Evolutionary conservation across 805 yeast genomes (phyloP).

Genomic region (Candida qinlingensis): DNA sequence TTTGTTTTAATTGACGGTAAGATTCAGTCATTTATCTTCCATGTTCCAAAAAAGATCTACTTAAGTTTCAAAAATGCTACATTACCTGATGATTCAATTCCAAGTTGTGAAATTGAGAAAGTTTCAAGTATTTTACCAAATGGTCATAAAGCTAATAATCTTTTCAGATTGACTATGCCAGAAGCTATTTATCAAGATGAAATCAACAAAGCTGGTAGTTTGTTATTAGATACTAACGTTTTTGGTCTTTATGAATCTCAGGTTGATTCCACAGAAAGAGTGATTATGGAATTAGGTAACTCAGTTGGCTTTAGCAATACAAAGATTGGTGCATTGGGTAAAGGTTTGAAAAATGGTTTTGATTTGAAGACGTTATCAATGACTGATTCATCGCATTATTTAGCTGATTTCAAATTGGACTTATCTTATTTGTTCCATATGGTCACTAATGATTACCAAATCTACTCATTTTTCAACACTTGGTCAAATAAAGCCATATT

Average conservation of each 20-base stretch:
- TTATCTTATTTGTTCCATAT: slow-evolving; percentile 64
- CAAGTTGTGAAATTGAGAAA: slow-evolving; percentile 51
- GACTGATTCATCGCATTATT: slow-evolving; percentile 46
- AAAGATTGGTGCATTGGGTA: slow-evolving; percentile 77
- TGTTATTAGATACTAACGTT: slow-evolving; percentile 57
- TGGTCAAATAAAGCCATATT: slow-evolving; percentile 49
- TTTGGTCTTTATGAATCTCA: slow-evolving; percentile 75
- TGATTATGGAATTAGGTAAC: slow-evolving; percentile 73
- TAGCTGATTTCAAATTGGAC: slow-evolving; percentile 50
- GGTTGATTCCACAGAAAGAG: slow-evolving; percentile 62
- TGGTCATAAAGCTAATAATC: slow-evolving; percentile 45
- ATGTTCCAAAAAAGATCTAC: slow-evolving; percentile 68
- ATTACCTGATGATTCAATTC: slow-evolving; percentile 37
- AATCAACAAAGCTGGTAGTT: slow-evolving; percentile 48
- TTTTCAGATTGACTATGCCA: slow-evolving; percentile 64
- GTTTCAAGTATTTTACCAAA: slow-evolving; percentile 65
- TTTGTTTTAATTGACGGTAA: slow-evolving; percentile 62
- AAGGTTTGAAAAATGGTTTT: slow-evolving; percentile 83
- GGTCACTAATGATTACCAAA: slow-evolving; percentile 68
- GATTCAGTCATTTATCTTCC: slow-evolving; percentile 67
- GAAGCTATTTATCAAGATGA: slow-evolving; percentile 59
- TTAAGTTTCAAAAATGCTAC: slow-evolving; percentile 54
- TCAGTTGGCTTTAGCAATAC: slow-evolving; percentile 64
- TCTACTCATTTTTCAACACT: slow-evolving; percentile 61
- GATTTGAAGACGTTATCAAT: slow-evolving; percentile 48